These are phyloP conservation scores for Knoxdaviesia proteae DNA, from an alignment of 2,329 filamentous ascomycete genomes.

Conservation along the genomic window DNA sequence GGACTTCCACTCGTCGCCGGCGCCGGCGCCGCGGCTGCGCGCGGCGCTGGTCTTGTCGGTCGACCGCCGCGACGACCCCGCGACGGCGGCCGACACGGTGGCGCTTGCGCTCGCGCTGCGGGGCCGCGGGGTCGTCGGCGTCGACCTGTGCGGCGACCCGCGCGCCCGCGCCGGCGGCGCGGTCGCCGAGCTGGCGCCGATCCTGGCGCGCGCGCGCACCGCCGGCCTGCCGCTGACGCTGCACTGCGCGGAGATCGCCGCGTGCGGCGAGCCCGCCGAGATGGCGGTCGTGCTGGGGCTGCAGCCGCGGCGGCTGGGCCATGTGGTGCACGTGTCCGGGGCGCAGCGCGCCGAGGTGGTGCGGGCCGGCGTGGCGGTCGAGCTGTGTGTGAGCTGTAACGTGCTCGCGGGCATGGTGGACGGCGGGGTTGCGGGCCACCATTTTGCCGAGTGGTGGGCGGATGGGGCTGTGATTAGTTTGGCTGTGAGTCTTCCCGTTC, in stretches of 20 bases:
- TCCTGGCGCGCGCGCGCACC: slow-evolving; percentile 34
- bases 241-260: slow-evolving; percentile 55
- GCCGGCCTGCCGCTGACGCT: slow-evolving; percentile 43
- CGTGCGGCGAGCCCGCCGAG: slow-evolving; percentile 36
- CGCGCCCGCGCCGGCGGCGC: slow-evolving; percentile 26
- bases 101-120: slow-evolving; percentile 37
- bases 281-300: slow-evolving; percentile 43
- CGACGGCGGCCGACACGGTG: slow-evolving; percentile 42
- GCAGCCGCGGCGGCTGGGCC: slow-evolving; percentile 48
- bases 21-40: slow-evolving; percentile 21
- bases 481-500: slow-evolving; percentile 34
- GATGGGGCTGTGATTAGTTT: slow-evolving; percentile 41
- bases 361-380: slow-evolving; percentile 37
- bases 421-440: slow-evolving; percentile 46
- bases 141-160: slow-evolving; percentile 67
- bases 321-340: slow-evolving; percentile 56
- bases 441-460: slow-evolving; percentile 54
- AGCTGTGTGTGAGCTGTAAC: slow-evolving; percentile 65
- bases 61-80: slow-evolving; percentile 40
- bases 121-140: slow-evolving; percentile 39
- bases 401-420: slow-evolving; percentile 53
- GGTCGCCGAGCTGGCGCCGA: slow-evolving; percentile 34
- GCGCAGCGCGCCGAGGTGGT: slow-evolving; percentile 33
- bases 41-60: slow-evolving; percentile 53
- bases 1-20: slow-evolving; percentile 13